Evolutionary conservation across 1,284 basidiomycete species (phyloP).

Genomic region (Boletus coffeatus): DNA sequence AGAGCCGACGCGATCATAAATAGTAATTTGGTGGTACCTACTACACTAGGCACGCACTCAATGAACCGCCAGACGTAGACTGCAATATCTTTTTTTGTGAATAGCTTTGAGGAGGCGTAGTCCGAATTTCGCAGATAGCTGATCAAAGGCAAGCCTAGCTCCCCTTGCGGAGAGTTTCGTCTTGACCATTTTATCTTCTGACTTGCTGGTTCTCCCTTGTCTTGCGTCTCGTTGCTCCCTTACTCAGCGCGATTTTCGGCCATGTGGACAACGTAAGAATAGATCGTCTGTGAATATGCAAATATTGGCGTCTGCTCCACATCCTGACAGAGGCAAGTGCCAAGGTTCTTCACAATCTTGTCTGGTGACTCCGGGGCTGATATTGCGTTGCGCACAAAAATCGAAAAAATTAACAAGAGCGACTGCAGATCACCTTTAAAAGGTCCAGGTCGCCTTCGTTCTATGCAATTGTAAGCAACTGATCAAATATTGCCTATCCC

Average conservation of each 20-base stretch:
- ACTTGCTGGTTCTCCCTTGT: constrained; percentile 36
- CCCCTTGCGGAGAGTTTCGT: constrained; percentile 69
- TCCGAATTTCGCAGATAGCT: constrained; percentile 79
- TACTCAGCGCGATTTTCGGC: constrained; percentile 26
- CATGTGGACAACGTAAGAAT: constrained; percentile 70
- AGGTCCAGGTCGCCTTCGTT: constrained; percentile 88
- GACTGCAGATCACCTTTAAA: constrained; percentile 78
- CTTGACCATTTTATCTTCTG: constrained; percentile 48
- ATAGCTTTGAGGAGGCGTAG: constrained; percentile 67
- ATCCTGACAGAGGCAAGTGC: constrained; percentile 96
- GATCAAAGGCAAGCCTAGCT: constrained; percentile 78
- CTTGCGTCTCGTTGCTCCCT: constrained; percentile 44
- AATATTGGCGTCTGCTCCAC: constrained; percentile 88
- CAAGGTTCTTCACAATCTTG: constrained; percentile 97
- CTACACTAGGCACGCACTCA: constrained; percentile 58
- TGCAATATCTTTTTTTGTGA: constrained; percentile 83
- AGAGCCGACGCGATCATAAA: background rate
- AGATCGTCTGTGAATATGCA: constrained; percentile 51
- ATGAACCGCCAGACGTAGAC: constrained; percentile 78
- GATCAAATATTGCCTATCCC: background rate
- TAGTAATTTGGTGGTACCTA: constrained; percentile 35
- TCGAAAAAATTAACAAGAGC: constrained; percentile 87
- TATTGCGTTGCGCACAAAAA: constrained; percentile 70
- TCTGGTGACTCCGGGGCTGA: constrained; percentile 69
- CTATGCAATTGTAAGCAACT: constrained; percentile 36